Conservation (phyloP, 2,329 filamentous ascomycete genomes). For the Penicillium fuscoglaucum region DNA sequence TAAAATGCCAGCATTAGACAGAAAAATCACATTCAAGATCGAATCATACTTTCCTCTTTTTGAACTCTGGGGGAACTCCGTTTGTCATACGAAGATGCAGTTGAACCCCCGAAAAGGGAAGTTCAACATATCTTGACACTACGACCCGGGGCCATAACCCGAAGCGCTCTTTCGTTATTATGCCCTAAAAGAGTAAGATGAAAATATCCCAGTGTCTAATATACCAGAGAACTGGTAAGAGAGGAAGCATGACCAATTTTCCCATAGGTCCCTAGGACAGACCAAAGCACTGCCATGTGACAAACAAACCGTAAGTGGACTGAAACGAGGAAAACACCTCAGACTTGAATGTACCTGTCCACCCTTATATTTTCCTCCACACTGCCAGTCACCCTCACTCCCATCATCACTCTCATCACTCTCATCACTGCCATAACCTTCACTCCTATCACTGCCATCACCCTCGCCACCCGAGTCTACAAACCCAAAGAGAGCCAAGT, state of each 20-base stretch:
- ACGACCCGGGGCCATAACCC: background rate
- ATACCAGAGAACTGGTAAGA: background rate
- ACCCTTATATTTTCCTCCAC: too few species aligned
- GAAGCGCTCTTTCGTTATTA: background rate
- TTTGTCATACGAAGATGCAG: background rate
- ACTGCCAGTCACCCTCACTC: too few species aligned
- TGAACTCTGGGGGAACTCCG: accelerated
- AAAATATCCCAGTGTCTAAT: background rate
- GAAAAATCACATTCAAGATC: background rate
- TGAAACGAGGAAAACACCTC: too few species aligned
- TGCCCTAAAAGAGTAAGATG: accelerated
- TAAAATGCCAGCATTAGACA: background rate
- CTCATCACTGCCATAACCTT: too few species aligned
- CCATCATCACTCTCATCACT: background rate
- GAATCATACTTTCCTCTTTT: accelerated
- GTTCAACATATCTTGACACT: background rate
- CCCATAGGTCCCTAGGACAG: too few species aligned
- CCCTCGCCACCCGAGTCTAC: background rate
- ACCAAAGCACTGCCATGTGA: too few species aligned
- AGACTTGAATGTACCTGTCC: too few species aligned
- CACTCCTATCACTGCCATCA: too few species aligned
- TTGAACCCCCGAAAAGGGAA: background rate
- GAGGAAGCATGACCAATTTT: background rate
- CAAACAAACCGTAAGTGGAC: too few species aligned
- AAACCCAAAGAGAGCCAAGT: background rate